phyloP scores from a whole-genome alignment of 345 rosid species.

The Ceriops tagal region DNA sequence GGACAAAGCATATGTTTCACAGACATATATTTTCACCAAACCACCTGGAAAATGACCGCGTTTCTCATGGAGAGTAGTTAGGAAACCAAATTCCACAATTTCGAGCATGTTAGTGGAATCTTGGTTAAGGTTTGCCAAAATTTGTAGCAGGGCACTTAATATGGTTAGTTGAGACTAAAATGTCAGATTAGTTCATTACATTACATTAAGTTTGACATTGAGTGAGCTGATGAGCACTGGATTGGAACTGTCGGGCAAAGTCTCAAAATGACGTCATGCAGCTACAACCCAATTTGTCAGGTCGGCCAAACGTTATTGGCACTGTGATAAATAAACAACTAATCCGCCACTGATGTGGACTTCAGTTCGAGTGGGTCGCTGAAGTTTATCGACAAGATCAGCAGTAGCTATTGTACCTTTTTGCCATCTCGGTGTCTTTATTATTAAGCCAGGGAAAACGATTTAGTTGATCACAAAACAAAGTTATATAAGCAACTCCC shows the following conservation, averaged over 20 bases:
- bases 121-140: background rate
- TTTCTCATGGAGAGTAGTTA: background rate
- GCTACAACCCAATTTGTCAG: constrained; percentile 14
- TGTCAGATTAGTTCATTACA: constrained; percentile 16
- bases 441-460: constrained; percentile 10
- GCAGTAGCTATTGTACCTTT: background rate
- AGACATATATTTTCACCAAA: background rate
- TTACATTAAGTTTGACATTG: background rate
- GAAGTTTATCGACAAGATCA: background rate
- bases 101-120: background rate
- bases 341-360: background rate
- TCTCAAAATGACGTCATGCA: constrained; percentile 11
- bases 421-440: background rate
- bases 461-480: background rate
- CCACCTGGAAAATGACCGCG: background rate
- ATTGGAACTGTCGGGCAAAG: constrained; percentile 20
- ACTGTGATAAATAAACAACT: background rate
- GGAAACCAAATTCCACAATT: background rate
- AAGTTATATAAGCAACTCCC: constrained; percentile 2
- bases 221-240: background rate
- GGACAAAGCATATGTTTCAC: background rate
- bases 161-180: constrained; percentile 18
- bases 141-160: background rate
- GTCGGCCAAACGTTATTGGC: background rate
- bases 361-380: background rate